Evolutionary conservation across 2,329 filamentous ascomycete species (phyloP).

Genomic region (Hypoxylon sp.): DNA sequence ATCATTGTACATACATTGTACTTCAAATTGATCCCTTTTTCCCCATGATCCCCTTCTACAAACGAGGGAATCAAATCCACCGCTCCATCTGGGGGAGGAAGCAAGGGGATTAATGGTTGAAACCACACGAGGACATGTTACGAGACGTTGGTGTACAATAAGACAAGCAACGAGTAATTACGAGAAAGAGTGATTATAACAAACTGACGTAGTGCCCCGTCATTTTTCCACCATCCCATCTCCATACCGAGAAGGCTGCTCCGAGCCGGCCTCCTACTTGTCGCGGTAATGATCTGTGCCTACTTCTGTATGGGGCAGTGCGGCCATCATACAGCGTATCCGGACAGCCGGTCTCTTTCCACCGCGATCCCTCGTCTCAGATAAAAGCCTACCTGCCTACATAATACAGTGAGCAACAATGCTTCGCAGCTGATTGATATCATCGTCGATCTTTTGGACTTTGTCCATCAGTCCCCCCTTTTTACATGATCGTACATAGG

Average conservation of each 20-base stretch:
- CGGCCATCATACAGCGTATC: constrained; percentile 13
- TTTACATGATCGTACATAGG: too few species aligned
- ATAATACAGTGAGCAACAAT: background rate
- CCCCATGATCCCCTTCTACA: background rate
- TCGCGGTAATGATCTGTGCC: constrained; percentile 33
- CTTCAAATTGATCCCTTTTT: too few species aligned
- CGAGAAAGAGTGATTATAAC: background rate
- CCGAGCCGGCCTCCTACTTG: constrained; percentile 29
- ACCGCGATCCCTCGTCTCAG: constrained; percentile 19
- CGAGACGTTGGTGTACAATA: background rate
- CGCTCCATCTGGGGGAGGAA: constrained; percentile 7
- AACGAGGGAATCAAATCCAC: constrained; percentile 3
- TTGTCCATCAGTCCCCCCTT: too few species aligned
- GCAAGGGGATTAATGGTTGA: constrained; percentile 16
- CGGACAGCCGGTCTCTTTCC: constrained; percentile 7
- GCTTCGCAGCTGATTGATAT: constrained; percentile 24
- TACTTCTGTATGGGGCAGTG: constrained; percentile 5
- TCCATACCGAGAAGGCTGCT: constrained; percentile 14
- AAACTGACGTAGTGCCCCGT: constrained; percentile 17
- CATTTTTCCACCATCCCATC: background rate
- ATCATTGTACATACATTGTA: too few species aligned
- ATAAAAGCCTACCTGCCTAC: constrained; percentile 12
- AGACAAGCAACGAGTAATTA: background rate
- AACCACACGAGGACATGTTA: background rate
- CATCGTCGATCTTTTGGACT: too few species aligned